These are phyloP conservation scores for Chalciporus sphaerocephalus DNA, from an alignment of 768 basidiomycete genomes.

Conservation along the genomic window DNA sequence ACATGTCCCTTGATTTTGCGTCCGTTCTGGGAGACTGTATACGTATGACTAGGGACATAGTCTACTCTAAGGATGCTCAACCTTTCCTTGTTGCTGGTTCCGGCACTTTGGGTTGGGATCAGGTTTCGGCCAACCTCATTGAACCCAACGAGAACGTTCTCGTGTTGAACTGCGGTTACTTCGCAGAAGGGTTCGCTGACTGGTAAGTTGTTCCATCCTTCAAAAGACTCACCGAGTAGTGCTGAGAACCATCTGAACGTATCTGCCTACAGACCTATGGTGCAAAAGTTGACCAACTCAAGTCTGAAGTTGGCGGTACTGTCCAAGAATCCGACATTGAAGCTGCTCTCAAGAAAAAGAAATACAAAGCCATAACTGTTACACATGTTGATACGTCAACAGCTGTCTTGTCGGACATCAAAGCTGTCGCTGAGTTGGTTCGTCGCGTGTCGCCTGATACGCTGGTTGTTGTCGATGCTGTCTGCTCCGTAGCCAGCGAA, in stretches of 20 bases:
- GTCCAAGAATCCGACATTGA: conserved; percentile 60
- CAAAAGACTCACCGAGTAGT: background rate
- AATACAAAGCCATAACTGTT: conserved; percentile 86
- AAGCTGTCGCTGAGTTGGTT: conserved; percentile 69
- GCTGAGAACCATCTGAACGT: background rate
- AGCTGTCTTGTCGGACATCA: conserved; percentile 16
- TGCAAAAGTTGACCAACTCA: conserved; percentile 79
- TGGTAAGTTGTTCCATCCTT: conserved; percentile 47
- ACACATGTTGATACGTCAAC: conserved; percentile 96
- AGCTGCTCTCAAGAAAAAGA: conserved; percentile 66
- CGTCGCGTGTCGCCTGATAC: conserved; percentile 78
- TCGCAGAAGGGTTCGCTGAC: conserved; percentile 85
- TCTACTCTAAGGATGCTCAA: conserved; percentile 76
- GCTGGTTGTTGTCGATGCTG: conserved; percentile 83
- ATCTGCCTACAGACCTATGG: conserved; percentile 81
- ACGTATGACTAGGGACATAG: conserved; percentile 74
- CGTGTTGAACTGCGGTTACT: conserved; percentile 89
- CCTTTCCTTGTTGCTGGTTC: conserved; percentile 93
- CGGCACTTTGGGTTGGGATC: conserved; percentile 97
- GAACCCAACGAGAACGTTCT: conserved; percentile 74
- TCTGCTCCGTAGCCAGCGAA: conserved; percentile 94
- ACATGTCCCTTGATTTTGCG: conserved; percentile 85
- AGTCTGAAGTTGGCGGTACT: conserved; percentile 76
- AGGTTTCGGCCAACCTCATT: conserved; percentile 90
- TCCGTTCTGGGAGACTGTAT: conserved; percentile 86